A percentile compares a stretch with the other conserved stretches of the same genome.
phyloP scores from a whole-genome alignment of 345 rosid species.

The Brassica incana region DNA sequence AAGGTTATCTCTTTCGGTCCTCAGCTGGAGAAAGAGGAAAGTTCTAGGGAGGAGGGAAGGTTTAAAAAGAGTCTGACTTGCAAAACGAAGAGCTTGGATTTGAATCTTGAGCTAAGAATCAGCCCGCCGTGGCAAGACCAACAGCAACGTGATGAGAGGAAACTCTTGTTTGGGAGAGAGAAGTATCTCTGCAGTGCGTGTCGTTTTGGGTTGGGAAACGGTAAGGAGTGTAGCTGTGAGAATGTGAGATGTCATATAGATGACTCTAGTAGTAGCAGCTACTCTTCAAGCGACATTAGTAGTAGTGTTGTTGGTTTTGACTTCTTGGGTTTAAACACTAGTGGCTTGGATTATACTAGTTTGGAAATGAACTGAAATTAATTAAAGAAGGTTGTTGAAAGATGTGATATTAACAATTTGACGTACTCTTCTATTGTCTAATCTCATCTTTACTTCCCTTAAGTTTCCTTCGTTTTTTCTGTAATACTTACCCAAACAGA shows the following conservation, averaged over 20 bases:
- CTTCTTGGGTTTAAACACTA: slow-evolving; percentile 74
- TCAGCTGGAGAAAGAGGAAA: slow-evolving; percentile 15
- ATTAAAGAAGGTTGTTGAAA: background rate
- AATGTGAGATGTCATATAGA: slow-evolving; percentile 18
- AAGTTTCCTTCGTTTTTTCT: background rate
- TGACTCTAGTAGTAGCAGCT: slow-evolving; percentile 36
- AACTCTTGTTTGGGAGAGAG: slow-evolving; percentile 29
- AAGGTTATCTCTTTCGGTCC: slow-evolving; percentile 23
- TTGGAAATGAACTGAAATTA: slow-evolving; percentile 59
- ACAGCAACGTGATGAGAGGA: slow-evolving; percentile 19
- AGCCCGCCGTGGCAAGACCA: slow-evolving; percentile 65
- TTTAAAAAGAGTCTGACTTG: slow-evolving; percentile 19
- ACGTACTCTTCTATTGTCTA: slow-evolving; percentile 28
- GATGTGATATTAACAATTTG: slow-evolving; percentile 15
- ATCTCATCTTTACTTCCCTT: background rate
- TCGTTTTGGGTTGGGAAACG: slow-evolving; percentile 55
- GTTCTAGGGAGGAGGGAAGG: background rate
- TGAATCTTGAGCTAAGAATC: slow-evolving; percentile 87
- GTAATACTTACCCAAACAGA: background rate
- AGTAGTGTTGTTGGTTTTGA: slow-evolving; percentile 52
- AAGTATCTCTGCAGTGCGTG: slow-evolving; percentile 50
- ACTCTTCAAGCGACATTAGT: slow-evolving; percentile 31
- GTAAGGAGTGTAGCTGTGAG: slow-evolving; percentile 57
- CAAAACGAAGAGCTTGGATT: slow-evolving; percentile 53
- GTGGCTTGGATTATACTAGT: slow-evolving; percentile 60